Conservation (phyloP, 768 basidiomycete genomes). For the Tricholoma terreum region DNA sequence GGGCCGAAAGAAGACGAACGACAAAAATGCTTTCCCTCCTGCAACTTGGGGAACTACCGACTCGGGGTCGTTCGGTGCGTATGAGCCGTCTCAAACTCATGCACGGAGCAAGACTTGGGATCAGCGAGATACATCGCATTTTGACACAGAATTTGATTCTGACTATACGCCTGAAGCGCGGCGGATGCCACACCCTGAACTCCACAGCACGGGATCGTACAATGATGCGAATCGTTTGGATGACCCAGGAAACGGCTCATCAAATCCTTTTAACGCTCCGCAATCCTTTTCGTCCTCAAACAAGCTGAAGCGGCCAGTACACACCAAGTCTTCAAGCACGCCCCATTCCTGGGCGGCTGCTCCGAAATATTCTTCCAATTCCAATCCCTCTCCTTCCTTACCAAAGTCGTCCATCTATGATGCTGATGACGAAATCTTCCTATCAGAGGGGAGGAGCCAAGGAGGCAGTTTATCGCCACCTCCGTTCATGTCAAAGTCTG, state of each 20-base stretch:
- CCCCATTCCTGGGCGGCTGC: background rate
- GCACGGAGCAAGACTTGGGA: constrained; percentile 32
- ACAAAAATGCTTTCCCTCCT: constrained; percentile 55
- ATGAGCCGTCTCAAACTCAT: constrained; percentile 16
- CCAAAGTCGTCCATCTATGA: background rate
- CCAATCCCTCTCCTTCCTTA: background rate
- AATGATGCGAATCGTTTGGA: constrained; percentile 9
- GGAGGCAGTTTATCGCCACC: constrained; percentile 19
- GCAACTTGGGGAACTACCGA: constrained; percentile 55
- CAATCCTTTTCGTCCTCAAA: constrained; percentile 1
- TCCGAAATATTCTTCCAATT: background rate
- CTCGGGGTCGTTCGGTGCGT: constrained; percentile 55
- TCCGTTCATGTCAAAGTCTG: constrained; percentile 46
- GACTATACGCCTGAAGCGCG: constrained; percentile 35
- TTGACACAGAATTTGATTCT: constrained; percentile 45
- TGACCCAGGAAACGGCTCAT: constrained; percentile 5
- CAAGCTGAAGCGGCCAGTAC: background rate
- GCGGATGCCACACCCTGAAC: constrained; percentile 16
- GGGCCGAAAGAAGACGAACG: constrained; percentile 46
- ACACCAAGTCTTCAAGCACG: background rate
- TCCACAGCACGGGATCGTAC: constrained; percentile 29
- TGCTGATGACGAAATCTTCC: background rate
- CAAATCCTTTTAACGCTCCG: background rate
- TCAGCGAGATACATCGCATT: constrained; percentile 26
- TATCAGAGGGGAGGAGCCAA: background rate